Evolutionary conservation across 2,329 filamentous ascomycete genomes (phyloP).

Genomic region (Fusarium odoratissimum): DNA sequence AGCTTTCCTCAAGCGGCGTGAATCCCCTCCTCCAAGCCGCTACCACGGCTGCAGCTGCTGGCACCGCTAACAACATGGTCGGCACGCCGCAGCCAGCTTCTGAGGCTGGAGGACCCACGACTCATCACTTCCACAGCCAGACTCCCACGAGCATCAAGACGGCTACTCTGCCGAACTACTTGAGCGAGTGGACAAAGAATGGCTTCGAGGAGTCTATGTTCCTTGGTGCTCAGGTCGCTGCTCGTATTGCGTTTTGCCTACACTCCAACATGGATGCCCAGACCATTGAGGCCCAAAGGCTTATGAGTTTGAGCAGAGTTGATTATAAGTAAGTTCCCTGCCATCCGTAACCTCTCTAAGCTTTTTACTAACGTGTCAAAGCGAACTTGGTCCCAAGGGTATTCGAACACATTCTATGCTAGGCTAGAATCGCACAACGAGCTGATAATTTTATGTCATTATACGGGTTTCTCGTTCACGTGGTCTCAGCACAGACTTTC

Average conservation of each 20-base stretch:
- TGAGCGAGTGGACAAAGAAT: slow-evolving; percentile 89
- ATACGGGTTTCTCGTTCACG: slow-evolving; percentile 13
- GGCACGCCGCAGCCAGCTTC: slow-evolving; percentile 57
- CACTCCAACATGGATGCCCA: slow-evolving; percentile 66
- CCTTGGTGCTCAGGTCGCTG: slow-evolving; percentile 87
- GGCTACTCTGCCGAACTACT: slow-evolving; percentile 82
- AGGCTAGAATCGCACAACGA: slow-evolving; percentile 46
- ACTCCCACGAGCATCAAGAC: slow-evolving; percentile 88
- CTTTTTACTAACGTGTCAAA: slow-evolving; percentile 44
- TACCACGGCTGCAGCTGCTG: slow-evolving; percentile 74
- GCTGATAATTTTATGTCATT: slow-evolving; percentile 30
- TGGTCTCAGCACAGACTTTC: slow-evolving; percentile 8
- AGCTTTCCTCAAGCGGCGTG: slow-evolving; percentile 71
- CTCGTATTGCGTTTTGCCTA: slow-evolving; percentile 68
- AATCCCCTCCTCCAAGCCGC: slow-evolving; percentile 94
- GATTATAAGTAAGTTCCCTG: slow-evolving; percentile 69
- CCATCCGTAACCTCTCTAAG: neutral
- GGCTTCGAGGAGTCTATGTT: slow-evolving; percentile 85
- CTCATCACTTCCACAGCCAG: slow-evolving; percentile 70
- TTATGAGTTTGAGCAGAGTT: slow-evolving; percentile 68
- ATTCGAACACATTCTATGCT: slow-evolving; percentile 67
- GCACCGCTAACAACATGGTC: slow-evolving; percentile 55
- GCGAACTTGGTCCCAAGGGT: slow-evolving; percentile 66
- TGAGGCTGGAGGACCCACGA: slow-evolving; percentile 51
- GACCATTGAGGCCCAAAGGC: slow-evolving; percentile 63